Conservation (phyloP, 208 protist genomes). For the Trypanosoma lewisi region DNA sequence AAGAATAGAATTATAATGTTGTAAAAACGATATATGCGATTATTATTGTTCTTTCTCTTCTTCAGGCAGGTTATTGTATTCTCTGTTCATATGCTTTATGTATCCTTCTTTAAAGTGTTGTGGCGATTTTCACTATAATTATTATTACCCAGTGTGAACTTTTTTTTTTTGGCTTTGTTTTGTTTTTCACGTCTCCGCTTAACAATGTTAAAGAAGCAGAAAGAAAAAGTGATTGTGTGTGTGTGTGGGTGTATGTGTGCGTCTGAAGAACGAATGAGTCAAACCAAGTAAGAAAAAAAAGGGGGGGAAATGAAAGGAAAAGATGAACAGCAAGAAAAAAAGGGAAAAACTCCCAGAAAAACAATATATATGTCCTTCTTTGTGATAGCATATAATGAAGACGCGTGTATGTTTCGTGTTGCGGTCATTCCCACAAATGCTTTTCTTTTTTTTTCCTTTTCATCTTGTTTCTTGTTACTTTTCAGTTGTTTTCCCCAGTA, state of each 20-base stretch:
- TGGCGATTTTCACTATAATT: background rate
- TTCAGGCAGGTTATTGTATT: too few relatives aligned
- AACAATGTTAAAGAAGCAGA: background rate
- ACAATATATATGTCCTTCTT: background rate
- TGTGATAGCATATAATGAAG: background rate
- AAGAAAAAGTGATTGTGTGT: slow-evolving; percentile 3
- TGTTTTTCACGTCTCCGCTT: background rate
- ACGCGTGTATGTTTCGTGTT: background rate
- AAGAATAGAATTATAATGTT: too few relatives aligned
- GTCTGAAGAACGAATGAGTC: slow-evolving; percentile 7
- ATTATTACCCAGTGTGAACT: background rate
- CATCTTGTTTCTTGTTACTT: slow-evolving; percentile 13
- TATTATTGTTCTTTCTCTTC: too few relatives aligned
- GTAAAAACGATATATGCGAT: too few relatives aligned
- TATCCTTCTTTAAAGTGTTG: too few relatives aligned
- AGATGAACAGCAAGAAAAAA: slow-evolving; percentile 6
- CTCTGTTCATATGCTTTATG: too few relatives aligned
- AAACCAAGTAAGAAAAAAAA: too few relatives aligned
- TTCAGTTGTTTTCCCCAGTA: too few relatives aligned
- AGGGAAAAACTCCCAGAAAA: slow-evolving; percentile 4
- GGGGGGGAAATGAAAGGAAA: too few relatives aligned
- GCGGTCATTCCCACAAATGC: background rate
- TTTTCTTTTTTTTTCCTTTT: slow-evolving; percentile 13
- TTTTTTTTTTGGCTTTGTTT: background rate
- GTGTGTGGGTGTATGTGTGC: background rate